Conservation (phyloP, 371 early-diverging fungal species). For the Rhizopus microsporus region DNA sequence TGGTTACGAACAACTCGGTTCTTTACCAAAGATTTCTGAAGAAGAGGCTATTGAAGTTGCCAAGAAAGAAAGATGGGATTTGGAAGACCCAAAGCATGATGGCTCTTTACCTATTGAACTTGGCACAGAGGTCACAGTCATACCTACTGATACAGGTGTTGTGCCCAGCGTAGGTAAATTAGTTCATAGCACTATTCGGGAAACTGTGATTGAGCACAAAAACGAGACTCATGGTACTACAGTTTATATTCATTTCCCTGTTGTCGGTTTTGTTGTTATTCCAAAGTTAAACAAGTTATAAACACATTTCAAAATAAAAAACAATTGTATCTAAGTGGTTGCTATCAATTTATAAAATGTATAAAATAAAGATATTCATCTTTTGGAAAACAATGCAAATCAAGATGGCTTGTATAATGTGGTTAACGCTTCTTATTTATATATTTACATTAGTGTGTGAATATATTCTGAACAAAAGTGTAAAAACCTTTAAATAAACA, state of each 20-base stretch:
- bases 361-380: too few relatives aligned
- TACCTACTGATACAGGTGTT: slow-evolving; percentile 52
- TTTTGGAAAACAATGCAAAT: too few relatives aligned
- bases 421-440: too few relatives aligned
- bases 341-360: too few relatives aligned
- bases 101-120: slow-evolving; percentile 22
- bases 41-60: slow-evolving; percentile 16
- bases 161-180: slow-evolving; percentile 43
- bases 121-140: slow-evolving; percentile 44
- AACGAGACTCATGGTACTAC: slow-evolving; percentile 15
- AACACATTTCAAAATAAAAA: neutral
- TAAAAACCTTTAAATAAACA: too few relatives aligned
- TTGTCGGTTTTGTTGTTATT: slow-evolving; percentile 15
- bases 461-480: too few relatives aligned
- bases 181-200: slow-evolving; percentile 26
- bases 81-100: slow-evolving; percentile 12
- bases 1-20: slow-evolving; percentile 16
- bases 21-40: neutral
- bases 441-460: too few relatives aligned
- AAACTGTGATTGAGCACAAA: slow-evolving; percentile 36
- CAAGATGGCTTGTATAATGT: too few relatives aligned
- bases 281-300: slow-evolving; percentile 1
- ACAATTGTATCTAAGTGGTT: too few relatives aligned
- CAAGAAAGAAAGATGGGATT: slow-evolving; percentile 7
- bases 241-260: slow-evolving; percentile 23